phyloP scores from a whole-genome alignment of 176 grass and related monocot species.

The Zea luxurians region DNA sequence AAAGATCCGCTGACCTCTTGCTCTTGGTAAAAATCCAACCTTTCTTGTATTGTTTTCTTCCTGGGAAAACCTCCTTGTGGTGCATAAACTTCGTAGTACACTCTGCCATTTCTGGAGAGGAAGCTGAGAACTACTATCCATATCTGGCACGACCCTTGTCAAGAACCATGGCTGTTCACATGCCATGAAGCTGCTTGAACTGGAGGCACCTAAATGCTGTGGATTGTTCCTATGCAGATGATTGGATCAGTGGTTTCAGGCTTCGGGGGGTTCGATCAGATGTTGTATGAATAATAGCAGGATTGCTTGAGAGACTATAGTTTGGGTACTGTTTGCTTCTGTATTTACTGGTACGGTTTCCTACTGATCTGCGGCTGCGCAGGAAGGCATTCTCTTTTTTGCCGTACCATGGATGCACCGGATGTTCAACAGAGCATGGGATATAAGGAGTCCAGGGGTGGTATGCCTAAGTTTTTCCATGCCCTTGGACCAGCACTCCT shows the following conservation, averaged over 20 bases:
- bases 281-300: slow-evolving; percentile 23
- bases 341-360: slow-evolving; percentile 19
- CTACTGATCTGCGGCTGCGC: slow-evolving; percentile 22
- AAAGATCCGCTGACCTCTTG: slow-evolving; percentile 16
- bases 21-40: slow-evolving; percentile 8
- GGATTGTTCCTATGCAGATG: slow-evolving; percentile 17
- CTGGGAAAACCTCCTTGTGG: slow-evolving; percentile 29
- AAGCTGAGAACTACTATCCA: background rate
- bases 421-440: slow-evolving; percentile 32
- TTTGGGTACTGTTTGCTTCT: background rate
- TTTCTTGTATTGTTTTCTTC: slow-evolving; percentile 10
- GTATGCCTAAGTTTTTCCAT: slow-evolving; percentile 57
- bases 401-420: slow-evolving; percentile 39
- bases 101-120: slow-evolving; percentile 6
- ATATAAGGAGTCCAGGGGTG: slow-evolving; percentile 26
- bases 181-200: slow-evolving; percentile 28
- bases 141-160: background rate
- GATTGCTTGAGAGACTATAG: background rate
- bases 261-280: slow-evolving; percentile 31
- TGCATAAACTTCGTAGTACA: slow-evolving; percentile 10
- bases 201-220: slow-evolving; percentile 12
- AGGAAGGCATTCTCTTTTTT: slow-evolving; percentile 25
- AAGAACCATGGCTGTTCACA: slow-evolving; percentile 21
- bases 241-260: slow-evolving; percentile 29
- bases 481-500: slow-evolving; percentile 74